Conservation (phyloP, 768 basidiomycete species). For the Hericium erinaceus region DNA sequence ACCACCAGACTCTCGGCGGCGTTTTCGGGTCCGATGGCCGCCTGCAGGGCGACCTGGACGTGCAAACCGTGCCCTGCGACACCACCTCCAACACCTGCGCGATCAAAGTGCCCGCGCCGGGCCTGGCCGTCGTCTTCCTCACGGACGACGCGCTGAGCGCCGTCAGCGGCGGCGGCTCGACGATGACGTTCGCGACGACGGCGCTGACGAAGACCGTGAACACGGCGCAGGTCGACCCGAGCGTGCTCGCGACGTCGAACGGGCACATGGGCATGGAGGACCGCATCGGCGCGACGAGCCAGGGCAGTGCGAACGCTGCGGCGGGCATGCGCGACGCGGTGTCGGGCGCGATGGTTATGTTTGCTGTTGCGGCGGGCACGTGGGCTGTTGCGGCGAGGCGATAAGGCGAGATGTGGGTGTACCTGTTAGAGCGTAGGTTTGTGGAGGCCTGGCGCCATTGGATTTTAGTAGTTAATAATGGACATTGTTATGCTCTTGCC, state of each 20-base stretch:
- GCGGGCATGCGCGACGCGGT: not conserved
- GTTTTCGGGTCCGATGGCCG: constrained; percentile 61
- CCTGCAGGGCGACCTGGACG: constrained; percentile 41
- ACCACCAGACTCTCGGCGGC: constrained; percentile 46
- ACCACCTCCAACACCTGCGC: constrained; percentile 37
- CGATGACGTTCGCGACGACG: constrained; percentile 41
- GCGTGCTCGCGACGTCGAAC: constrained; percentile 55
- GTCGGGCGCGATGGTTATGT: not conserved
- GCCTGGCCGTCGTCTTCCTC: constrained; percentile 69
- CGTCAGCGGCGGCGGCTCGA: constrained; percentile 24
- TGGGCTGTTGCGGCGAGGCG: not conserved
- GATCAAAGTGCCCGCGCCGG: constrained; percentile 58
- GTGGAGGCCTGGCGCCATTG: not conserved
- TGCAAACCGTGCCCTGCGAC: constrained; percentile 56
- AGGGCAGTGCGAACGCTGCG: constrained; percentile 21
- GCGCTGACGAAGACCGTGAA: constrained; percentile 45
- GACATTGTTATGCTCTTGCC: not conserved
- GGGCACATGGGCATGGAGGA: constrained; percentile 32
- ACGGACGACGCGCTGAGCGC: constrained; percentile 31
- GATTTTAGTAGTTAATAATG: not conserved
- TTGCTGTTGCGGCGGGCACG: constrained; percentile 1
- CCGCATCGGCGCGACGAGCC: constrained; percentile 30
- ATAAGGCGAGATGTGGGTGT: not conserved
- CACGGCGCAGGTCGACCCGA: constrained; percentile 46
- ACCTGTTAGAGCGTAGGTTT: not conserved